phyloP scores from a whole-genome alignment of 2,329 filamentous ascomycete genomes.

The Xylariaceae sp. region DNA sequence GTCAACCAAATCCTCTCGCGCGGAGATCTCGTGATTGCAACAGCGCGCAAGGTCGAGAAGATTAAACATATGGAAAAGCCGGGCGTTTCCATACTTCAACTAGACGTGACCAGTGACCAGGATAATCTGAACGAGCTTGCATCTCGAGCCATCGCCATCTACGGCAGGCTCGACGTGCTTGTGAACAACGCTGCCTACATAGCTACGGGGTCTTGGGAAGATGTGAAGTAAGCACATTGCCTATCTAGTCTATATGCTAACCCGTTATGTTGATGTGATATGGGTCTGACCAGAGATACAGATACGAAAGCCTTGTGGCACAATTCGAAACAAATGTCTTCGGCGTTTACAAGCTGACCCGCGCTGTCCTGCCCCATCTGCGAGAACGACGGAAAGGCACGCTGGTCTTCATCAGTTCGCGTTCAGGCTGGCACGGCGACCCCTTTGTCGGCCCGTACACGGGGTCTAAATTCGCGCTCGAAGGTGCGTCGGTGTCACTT shows the following conservation, averaged over 20 bases:
- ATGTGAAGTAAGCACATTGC: too few relatives aligned
- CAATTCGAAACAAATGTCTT: slow-evolving; percentile 42
- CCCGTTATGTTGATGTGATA: slow-evolving; percentile 11
- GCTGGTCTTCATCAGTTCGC: slow-evolving; percentile 41
- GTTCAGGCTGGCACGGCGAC: slow-evolving; percentile 39
- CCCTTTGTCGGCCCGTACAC: slow-evolving; percentile 27
- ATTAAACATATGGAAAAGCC: slow-evolving; percentile 45
- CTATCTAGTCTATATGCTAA: neutral
- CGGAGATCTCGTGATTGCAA: slow-evolving; percentile 50
- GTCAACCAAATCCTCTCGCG: slow-evolving; percentile 45
- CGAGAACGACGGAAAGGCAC: slow-evolving; percentile 35
- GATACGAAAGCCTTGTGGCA: slow-evolving; percentile 25
- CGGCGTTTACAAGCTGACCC: slow-evolving; percentile 42
- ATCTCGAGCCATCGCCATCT: slow-evolving; percentile 28
- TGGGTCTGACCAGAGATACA: neutral
- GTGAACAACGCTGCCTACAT: slow-evolving; percentile 49
- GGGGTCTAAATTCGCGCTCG: slow-evolving; percentile 17
- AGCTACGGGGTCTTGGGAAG: slow-evolving; percentile 37
- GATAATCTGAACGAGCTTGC: slow-evolving; percentile 29
- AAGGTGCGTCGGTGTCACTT: too few relatives aligned
- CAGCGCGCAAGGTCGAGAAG: slow-evolving; percentile 46
- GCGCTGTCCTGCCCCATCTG: slow-evolving; percentile 39
- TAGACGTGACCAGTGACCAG: slow-evolving; percentile 36
- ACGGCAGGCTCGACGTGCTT: slow-evolving; percentile 44
- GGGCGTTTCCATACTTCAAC: slow-evolving; percentile 39